Evolutionary conservation across 495 filamentous ascomycete species (phyloP).

Genomic region (Penicillium dipodomyicola): DNA sequence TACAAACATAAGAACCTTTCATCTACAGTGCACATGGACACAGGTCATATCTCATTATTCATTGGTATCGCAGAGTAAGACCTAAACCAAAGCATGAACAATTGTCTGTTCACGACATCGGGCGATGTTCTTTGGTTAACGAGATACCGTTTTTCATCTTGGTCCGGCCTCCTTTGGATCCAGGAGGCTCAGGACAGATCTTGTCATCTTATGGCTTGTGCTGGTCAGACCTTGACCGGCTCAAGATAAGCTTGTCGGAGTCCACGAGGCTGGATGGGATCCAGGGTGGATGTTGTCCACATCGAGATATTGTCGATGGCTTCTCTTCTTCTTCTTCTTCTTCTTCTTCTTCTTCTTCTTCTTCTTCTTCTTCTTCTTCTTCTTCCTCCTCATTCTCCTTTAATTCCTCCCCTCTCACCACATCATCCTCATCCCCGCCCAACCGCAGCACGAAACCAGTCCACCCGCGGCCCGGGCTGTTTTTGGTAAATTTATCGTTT

Average conservation of each 20-base stretch:
- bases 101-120: conserved; percentile 7
- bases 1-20: neutral
- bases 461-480: conserved; percentile 26
- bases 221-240: neutral
- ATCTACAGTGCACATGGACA: conserved; percentile 3
- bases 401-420: neutral
- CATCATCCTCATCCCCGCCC: conserved; percentile 26
- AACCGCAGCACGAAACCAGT: conserved; percentile 22
- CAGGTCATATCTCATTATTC: conserved; percentile 26
- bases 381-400: neutral
- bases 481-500: conserved; percentile 22
- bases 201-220: conserved; percentile 22
- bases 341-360: neutral
- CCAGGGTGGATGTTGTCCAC: conserved; percentile 21
- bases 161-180: conserved; percentile 3
- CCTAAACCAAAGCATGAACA: conserved; percentile 14
- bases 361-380: neutral
- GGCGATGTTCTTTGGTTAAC: conserved; percentile 16
- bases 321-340: neutral
- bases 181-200: conserved; percentile 14
- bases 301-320: conserved; percentile 18
- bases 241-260: conserved; percentile 28
- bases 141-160: conserved; percentile 13
- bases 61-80: conserved; percentile 22
- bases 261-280: conserved; percentile 17